Evolutionary conservation across 106 monocot genomes (phyloP).

Genomic region (Dendrobium catenatum): DNA sequence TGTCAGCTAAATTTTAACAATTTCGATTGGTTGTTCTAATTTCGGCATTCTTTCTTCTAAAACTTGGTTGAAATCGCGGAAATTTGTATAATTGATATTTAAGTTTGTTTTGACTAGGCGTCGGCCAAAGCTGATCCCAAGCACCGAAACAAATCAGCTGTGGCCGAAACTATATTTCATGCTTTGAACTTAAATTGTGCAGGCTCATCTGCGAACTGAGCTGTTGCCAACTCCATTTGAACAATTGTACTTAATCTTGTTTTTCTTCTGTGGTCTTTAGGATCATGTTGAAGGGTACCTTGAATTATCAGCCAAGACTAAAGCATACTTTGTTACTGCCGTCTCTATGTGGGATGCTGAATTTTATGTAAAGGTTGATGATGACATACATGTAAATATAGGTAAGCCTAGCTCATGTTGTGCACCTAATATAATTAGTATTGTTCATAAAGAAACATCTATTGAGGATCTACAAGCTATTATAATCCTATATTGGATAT

Average conservation of each 20-base stretch:
- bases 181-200: neutral
- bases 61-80: neutral
- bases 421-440: neutral
- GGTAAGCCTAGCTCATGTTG: constrained; percentile 24
- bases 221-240: neutral
- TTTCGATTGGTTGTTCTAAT: too few relatives aligned
- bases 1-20: too few relatives aligned
- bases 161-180: neutral
- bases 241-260: neutral
- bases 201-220: neutral
- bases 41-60: too few relatives aligned
- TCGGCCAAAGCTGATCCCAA: too few relatives aligned
- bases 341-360: constrained; percentile 93
- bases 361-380: constrained; percentile 94
- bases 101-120: neutral
- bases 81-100: neutral
- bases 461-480: neutral
- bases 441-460: neutral
- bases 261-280: constrained; percentile 24
- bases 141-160: too few relatives aligned
- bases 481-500: neutral
- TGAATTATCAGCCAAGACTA: constrained; percentile 92
- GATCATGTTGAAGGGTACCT: constrained; percentile 98
- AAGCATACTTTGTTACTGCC: constrained; percentile 85
- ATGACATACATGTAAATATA: constrained; percentile 98